Base-by-base conservation (phyloP, 2,329 filamentous ascomycete genomes). In the Fusarium odoratissimum region DNA sequence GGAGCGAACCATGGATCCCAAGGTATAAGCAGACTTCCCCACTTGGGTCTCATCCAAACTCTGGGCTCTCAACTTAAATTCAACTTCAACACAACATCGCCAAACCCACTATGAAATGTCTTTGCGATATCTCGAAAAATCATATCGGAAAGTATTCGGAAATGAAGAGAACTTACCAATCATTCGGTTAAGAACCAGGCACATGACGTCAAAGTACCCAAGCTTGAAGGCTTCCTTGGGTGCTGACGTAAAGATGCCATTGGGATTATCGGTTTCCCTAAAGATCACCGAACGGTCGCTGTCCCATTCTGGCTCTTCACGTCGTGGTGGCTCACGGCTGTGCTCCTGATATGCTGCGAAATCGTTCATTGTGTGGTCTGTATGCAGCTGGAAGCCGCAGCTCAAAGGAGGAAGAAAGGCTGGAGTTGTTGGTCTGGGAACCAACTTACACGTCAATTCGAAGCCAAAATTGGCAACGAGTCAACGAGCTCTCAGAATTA, bases 101-200 rank as follows among this genome's bases (percentile, higher is more conserved):
- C 45, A 41, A 40, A 31, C 14, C 19, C 16, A 21, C 25, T 21
- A 49, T 19, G 11, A 49, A 23, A 28, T 4, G 6, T 13, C 41
- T n/a, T 10, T 23, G 35, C 41, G n/a, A 49, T 9, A 25, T 23
- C 23, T 17, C 38, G 19, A n/a, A 19, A 1, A 16, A 41, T 14
- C 4, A 17, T n/a, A 13, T 31, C 13, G 21, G 16, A n/a, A 1
- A 21, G 2, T 3, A 17, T 8, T 17, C 25, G 0, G 23, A 40
- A 42, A 25, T 25, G 3, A 25, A 17, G 6, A 31, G n/a, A 17
- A 77, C 79, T 71, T 59, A 82, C 81, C 81, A 64, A 82, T 82
- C 76, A 81, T 82, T 14, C 80, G 79, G 62, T 82, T 82, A 31
- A 82, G 66, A 14, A 82, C 76, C 33, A 82, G 70, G 42, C 81